A percentile compares a stretch with the other conserved stretches of the same genome.
Evolutionary conservation across 2,329 filamentous ascomycete species (phyloP).

Genomic region (Neophaeococcomyces mojaviensis): DNA sequence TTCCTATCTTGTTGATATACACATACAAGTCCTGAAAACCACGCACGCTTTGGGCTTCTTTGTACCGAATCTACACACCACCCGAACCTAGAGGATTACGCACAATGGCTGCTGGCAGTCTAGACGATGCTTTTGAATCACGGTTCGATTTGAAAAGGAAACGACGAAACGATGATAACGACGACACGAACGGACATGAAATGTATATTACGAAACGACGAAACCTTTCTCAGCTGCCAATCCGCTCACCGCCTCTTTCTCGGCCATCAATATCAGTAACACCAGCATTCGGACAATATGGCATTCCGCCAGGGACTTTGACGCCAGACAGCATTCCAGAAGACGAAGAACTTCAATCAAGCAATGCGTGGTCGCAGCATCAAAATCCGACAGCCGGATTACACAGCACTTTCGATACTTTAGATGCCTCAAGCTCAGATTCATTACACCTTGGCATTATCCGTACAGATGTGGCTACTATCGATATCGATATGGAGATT

Average conservation of each 20-base stretch:
- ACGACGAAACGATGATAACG: conserved; percentile 4
- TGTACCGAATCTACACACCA: not conserved
- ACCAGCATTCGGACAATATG: conserved; percentile 13
- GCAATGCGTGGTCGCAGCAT: conserved; percentile 1
- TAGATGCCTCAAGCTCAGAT: not conserved
- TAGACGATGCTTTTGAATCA: not conserved
- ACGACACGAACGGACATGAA: not conserved
- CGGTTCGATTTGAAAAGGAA: conserved; percentile 3
- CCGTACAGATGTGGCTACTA: conserved; percentile 6
- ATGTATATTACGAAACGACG: conserved; percentile 2
- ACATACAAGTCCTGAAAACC: not conserved
- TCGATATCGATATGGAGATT: conserved; percentile 9
- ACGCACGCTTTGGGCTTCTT: not conserved
- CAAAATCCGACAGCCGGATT: not conserved
- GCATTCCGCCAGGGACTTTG: conserved; percentile 18
- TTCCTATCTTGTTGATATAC: not conserved
- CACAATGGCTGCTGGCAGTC: conserved; percentile 6
- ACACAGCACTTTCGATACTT: not conserved
- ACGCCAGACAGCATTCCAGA: conserved; percentile 22
- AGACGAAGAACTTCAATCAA: conserved; percentile 14
- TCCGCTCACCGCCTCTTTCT: conserved; percentile 14
- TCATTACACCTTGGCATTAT: conserved; percentile 6
- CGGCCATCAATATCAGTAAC: conserved; percentile 13
- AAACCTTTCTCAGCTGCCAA: conserved; percentile 11
- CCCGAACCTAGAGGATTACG: not conserved